Percentiles rank a stretch among this genome's conserved stretches.
Conservation (phyloP, 345 rosid genomes). For the Punica granatum region DNA sequence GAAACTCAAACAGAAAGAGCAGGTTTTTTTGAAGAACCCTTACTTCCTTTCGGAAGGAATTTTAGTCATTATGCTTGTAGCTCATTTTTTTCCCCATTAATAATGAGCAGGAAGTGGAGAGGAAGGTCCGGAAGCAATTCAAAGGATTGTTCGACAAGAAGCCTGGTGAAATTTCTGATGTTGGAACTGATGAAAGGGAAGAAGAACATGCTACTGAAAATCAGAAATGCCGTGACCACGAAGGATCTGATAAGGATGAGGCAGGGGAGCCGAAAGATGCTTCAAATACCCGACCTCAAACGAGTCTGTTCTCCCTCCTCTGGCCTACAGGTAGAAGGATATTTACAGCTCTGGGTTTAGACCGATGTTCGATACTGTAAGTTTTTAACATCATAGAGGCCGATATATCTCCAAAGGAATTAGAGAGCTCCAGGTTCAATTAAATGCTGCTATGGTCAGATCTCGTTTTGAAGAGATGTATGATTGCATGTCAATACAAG, state of each 20-base stretch:
- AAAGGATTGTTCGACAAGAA: constrained; percentile 93
- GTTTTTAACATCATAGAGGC: background rate
- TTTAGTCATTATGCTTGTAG: background rate
- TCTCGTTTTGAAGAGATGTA: too few species aligned
- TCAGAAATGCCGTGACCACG: constrained; percentile 8
- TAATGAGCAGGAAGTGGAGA: constrained; percentile 58
- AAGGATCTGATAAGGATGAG: constrained; percentile 9
- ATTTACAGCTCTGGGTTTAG: constrained; percentile 2
- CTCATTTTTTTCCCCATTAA: background rate
- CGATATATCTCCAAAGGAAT: background rate
- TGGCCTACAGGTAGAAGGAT: constrained; percentile 39
- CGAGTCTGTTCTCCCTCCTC: constrained; percentile 33
- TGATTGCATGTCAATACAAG: too few species aligned
- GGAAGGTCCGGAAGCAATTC: constrained; percentile 73
- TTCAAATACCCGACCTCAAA: constrained; percentile 19
- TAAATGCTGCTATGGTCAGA: background rate
- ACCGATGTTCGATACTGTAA: constrained; percentile 3
- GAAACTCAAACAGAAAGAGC: constrained; percentile 76
- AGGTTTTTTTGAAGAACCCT: constrained; percentile 29
- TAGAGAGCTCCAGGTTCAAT: background rate
- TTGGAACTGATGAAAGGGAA: constrained; percentile 14
- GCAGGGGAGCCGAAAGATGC: constrained; percentile 18
- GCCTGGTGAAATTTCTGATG: constrained; percentile 82
- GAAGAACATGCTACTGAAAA: constrained; percentile 15
- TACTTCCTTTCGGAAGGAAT: background rate